Evolutionary conservation across 176 grass and related monocot species (phyloP), one percentile per base, ranked within the genome.

Genomic region (Puccinellia tenuiflora): DNA sequence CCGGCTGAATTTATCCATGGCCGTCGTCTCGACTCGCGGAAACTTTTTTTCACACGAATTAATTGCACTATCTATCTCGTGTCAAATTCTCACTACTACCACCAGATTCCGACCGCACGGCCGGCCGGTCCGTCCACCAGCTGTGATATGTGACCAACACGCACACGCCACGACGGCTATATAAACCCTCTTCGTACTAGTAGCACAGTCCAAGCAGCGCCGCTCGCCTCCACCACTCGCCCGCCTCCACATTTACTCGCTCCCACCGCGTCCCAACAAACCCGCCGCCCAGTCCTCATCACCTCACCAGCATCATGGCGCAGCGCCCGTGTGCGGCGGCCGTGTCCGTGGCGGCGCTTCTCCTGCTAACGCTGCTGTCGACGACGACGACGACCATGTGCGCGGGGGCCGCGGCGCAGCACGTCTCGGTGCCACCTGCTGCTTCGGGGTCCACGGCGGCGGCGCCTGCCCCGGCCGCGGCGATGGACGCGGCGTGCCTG

Each of bases 401-500:
- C 28, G 47, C 89, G 43, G 5, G 3, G 31, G 31, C 65, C 13
- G 40, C 71, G 52, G 55, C 66, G 53, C 66, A 68, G 71, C 71
- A 74, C 26, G 45, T 74, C 18, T 11, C 50, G n/a, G 33, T 15
- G 43, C 22, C 66, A 28, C 48, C 70, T 10, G 18, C 61, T 3
- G 3, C 68, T 2, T 0, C 22, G n/a, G 30, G n/a, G n/a, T n/a
- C 43, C 16, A 71, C 69, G 51, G 79, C 81, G 78, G 39, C 76
- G 40, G 80, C 88, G 43, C 85, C 95, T 1, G 80, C 46, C 2
- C 80, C 90, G 0, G 60, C 71, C 4, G 76, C 62, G 4, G 56
- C 53, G 29, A 26, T 77, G 9, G 65, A 75, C 72, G 17, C 73
- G 42, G 84, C 90, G 45, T 97, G 95, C 89, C 45, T 81, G 48